A percentile compares a stretch with the other conserved stretches of the same genome.
Conservation (phyloP, 2,329 filamentous ascomycete species). For the Alternaria arborescens region DNA sequence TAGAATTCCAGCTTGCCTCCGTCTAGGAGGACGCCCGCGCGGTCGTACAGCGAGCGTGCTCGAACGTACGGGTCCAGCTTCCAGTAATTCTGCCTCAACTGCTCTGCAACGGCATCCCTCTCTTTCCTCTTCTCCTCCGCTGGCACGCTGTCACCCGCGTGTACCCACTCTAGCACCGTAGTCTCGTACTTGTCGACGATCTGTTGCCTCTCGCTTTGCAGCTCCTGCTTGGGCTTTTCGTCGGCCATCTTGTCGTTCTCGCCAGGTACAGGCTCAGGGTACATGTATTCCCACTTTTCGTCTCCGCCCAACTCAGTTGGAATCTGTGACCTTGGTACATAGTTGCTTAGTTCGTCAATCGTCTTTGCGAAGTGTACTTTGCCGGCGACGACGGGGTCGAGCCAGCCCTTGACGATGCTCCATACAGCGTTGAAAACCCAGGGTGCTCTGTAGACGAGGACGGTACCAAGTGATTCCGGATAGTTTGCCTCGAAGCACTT, state of each 20-base stretch:
- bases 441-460: conserved; percentile 93
- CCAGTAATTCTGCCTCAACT: conserved; percentile 83
- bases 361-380: conserved; percentile 95
- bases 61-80: conserved; percentile 85
- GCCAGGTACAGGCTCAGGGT: conserved; percentile 75
- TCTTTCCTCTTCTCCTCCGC: conserved; percentile 62
- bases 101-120: conserved; percentile 68
- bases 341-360: conserved; percentile 78
- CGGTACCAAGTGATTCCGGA: conserved; percentile 86
- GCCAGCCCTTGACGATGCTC: conserved; percentile 94
- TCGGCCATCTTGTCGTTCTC: conserved; percentile 82
- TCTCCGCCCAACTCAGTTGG: conserved; percentile 85
- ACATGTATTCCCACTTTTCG: conserved; percentile 85
- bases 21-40: conserved; percentile 73
- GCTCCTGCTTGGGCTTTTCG: conserved; percentile 65
- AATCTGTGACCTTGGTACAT: conserved; percentile 75
- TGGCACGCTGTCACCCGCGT: conserved; percentile 50
- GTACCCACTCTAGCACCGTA: conserved; percentile 79
- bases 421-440: conserved; percentile 99
- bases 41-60: conserved; percentile 84
- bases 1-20: conserved; percentile 79
- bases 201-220: conserved; percentile 69
- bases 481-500: conserved; percentile 99
- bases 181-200: conserved; percentile 79
- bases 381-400: conserved; percentile 92